Conservation (phyloP, 495 filamentous ascomycete species). For the Neurospora sp. region DNA sequence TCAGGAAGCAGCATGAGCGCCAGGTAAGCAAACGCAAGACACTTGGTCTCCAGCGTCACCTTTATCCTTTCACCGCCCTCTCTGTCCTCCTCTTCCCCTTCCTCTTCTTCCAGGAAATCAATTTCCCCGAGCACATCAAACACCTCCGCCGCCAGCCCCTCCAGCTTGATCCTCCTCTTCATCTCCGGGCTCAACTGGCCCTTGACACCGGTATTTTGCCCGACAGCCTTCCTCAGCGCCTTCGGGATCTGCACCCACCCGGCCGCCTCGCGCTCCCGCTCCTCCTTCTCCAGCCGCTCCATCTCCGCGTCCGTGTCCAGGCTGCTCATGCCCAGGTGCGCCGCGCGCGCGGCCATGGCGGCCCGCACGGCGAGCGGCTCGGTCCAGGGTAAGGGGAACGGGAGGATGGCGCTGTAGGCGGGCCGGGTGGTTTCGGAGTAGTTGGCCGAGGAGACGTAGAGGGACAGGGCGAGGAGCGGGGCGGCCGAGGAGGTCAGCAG, state of each 20-base stretch:
- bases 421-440: constrained; percentile 65
- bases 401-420: constrained; percentile 63
- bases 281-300: constrained; percentile 19
- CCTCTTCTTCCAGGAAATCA: constrained; percentile 38
- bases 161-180: constrained; percentile 54
- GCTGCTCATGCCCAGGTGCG: constrained; percentile 54
- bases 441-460: constrained; percentile 83
- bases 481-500: constrained; percentile 55
- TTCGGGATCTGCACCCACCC: constrained; percentile 21
- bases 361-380: constrained; percentile 57
- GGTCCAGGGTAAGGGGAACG: constrained; percentile 76
- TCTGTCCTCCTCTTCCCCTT: neutral
- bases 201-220: neutral
- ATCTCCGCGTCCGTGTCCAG: constrained; percentile 36
- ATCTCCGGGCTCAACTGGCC: constrained; percentile 36
- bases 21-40: constrained; percentile 67
- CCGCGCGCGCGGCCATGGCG: constrained; percentile 55
- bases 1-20: constrained; percentile 60
- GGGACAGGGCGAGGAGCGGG: constrained; percentile 63
- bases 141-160: constrained; percentile 56
- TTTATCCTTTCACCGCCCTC: neutral
- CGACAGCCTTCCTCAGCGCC: constrained; percentile 17
- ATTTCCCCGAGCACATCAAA: constrained; percentile 58
- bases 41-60: constrained; percentile 58
- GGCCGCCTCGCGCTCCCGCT: constrained; percentile 18